Evolutionary conservation across 768 basidiomycete genomes (phyloP).

Genomic region (Macrocybe gigantea): DNA sequence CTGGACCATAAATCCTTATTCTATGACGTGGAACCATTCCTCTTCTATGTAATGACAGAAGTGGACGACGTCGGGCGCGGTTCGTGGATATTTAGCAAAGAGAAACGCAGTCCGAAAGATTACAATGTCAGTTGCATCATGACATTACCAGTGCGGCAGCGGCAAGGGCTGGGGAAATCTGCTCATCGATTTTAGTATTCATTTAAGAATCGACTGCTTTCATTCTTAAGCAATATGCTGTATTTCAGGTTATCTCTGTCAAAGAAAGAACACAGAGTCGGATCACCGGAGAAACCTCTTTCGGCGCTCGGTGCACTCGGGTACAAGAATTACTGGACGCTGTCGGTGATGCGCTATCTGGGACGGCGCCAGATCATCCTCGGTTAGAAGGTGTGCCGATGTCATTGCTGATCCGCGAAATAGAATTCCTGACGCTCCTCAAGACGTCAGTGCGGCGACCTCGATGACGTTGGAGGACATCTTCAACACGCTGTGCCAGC

Average conservation of each 20-base stretch:
- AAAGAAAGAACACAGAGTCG: slow-evolving; percentile 85
- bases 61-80: slow-evolving; percentile 78
- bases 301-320: slow-evolving; percentile 88
- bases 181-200: slow-evolving; percentile 94
- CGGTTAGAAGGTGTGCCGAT: slow-evolving; percentile 65
- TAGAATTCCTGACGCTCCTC: slow-evolving; percentile 7
- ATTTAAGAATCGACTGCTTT: not conserved
- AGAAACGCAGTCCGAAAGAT: slow-evolving; percentile 93
- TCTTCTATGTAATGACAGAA: slow-evolving; percentile 98
- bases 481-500: slow-evolving; percentile 63
- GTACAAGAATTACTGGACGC: slow-evolving; percentile 94
- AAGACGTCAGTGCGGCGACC: slow-evolving; percentile 81
- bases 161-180: slow-evolving; percentile 96
- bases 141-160: slow-evolving; percentile 92
- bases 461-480: slow-evolving; percentile 92
- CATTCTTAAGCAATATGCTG: not conserved
- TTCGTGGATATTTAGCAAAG: slow-evolving; percentile 99
- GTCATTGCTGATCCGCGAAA: not conserved
- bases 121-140: slow-evolving; percentile 99
- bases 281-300: slow-evolving; percentile 95
- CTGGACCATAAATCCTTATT: slow-evolving; percentile 98
- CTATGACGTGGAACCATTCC: slow-evolving; percentile 98
- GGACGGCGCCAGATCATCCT: slow-evolving; percentile 51
- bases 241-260: slow-evolving; percentile 81
- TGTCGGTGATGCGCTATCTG: slow-evolving; percentile 77